These are phyloP conservation scores for Pyrrhoderma lamaoense DNA, from an alignment of 1,284 basidiomycete species.

Conservation along the genomic window DNA sequence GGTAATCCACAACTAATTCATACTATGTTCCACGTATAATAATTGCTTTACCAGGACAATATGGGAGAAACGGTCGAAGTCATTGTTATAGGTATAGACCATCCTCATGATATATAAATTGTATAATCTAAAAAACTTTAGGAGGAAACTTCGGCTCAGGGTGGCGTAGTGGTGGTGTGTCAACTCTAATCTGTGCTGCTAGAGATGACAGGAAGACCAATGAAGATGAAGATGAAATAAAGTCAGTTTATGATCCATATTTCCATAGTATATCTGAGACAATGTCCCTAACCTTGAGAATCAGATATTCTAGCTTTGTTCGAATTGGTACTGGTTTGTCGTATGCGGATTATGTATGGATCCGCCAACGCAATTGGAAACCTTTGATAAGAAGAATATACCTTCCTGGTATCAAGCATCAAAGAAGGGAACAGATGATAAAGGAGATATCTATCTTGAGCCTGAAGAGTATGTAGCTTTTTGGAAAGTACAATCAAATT, in stretches of 20 bases:
- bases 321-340: slow-evolving; percentile 81
- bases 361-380: slow-evolving; percentile 72
- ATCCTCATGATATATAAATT: background rate
- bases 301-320: slow-evolving; percentile 64
- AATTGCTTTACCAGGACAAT: slow-evolving; percentile 52
- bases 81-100: slow-evolving; percentile 74
- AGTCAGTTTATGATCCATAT: slow-evolving; percentile 34
- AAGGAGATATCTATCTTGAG: slow-evolving; percentile 74
- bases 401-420: slow-evolving; percentile 49
- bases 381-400: slow-evolving; percentile 56
- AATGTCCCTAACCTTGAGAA: background rate
- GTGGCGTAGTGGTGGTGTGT: slow-evolving; percentile 72
- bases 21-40: slow-evolving; percentile 2
- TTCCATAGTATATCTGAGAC: slow-evolving; percentile 11
- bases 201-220: slow-evolving; percentile 55
- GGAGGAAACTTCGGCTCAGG: slow-evolving; percentile 68
- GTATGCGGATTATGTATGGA: slow-evolving; percentile 78
- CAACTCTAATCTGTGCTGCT: slow-evolving; percentile 71
- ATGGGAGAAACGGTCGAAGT: slow-evolving; percentile 88
- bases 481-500: background rate
- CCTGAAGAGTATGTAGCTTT: slow-evolving; percentile 57
- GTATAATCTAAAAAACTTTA: background rate
- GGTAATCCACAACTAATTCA: slow-evolving; percentile 37
- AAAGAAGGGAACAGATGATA: slow-evolving; percentile 59
- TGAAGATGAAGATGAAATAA: slow-evolving; percentile 46